Evolutionary conservation across 108 stramenopile genomes (phyloP), one percentile per base, ranked within the genome.

Genomic region (Parietichytrium sp.): DNA sequence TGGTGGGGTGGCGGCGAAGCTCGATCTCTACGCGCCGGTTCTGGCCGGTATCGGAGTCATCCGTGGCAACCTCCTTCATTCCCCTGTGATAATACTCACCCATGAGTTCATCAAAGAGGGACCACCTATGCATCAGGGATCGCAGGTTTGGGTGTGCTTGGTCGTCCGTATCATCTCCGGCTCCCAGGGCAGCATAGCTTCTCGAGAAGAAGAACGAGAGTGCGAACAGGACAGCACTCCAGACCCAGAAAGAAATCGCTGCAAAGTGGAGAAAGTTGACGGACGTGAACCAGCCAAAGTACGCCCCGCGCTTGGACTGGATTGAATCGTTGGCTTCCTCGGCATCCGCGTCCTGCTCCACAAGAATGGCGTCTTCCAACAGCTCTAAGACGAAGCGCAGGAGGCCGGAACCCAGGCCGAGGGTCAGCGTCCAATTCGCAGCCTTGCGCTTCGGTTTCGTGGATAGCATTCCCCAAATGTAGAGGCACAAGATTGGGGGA

Each of bases 391-490:
- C 61, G 33, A 72, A 72, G 33, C 61, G 61, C 23, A 72, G 10
- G 13, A 42, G 45, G 29, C 61, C 61, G 10, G 45, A 13, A 10
- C 38, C 25, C 10, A 72, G 36, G 42, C 61, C 61, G 20, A 72
- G 10, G 38, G 45, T 42, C 7, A 72, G 42, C 10, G 61, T 27
- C 61, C 61, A 72, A 10, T 72, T 33, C 6, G 38, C 61, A n/a
- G 61, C 61, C 23, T 42, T 33, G 3, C 61, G 61, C 10, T 8
- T 45, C 8, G 61, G 61, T 6, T 0, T 72, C 20, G 23, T 16
- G 23, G 61, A 72, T n/a, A 72, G 61, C 61, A 72, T 72, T 2
- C 61, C 61, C 61, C 61, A 72, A n/a, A 72, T 42, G 42, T 72
- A 72, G 38, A 72, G 42, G 6, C 23, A 10, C 61, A 72, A n/a